phyloP scores from a whole-genome alignment of 2,329 filamentous ascomycete species.

The Sporothrix inflata region DNA sequence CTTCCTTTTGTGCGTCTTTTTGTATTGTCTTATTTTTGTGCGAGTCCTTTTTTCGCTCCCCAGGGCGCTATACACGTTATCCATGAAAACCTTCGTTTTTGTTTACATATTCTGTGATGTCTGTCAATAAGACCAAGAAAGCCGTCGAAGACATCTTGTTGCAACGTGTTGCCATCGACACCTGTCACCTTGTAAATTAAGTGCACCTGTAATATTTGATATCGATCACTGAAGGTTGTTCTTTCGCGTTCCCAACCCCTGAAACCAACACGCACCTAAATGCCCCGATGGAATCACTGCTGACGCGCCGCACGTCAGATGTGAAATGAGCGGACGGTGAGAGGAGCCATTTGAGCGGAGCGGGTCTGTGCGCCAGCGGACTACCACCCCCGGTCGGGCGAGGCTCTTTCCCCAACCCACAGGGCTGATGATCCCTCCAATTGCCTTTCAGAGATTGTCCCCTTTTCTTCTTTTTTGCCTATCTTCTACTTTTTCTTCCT shows the following conservation, averaged over 20 bases:
- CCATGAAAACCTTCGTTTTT: background rate
- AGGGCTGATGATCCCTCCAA: conserved; percentile 1
- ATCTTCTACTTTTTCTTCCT: background rate
- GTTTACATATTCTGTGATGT: background rate
- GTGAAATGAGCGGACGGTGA: background rate
- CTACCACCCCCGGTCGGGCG: background rate
- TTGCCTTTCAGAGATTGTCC: background rate
- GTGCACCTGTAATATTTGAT: background rate
- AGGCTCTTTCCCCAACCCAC: background rate
- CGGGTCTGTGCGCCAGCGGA: background rate
- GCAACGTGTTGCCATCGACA: no score
- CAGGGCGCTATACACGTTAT: background rate
- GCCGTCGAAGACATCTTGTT: no score
- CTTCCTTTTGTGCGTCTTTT: background rate
- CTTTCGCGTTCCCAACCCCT: background rate
- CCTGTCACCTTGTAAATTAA: no score
- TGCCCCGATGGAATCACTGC: background rate
- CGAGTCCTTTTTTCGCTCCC: background rate
- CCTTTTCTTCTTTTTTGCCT: background rate
- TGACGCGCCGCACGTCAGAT: background rate
- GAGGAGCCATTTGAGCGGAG: background rate
- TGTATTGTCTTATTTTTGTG: background rate
- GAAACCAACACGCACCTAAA: background rate
- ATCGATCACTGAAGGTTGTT: background rate
- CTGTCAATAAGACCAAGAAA: no score